Base-by-base conservation (phyloP, 2,329 filamentous ascomycete genomes). In the Aspergillus pseudoglaucus region DNA sequence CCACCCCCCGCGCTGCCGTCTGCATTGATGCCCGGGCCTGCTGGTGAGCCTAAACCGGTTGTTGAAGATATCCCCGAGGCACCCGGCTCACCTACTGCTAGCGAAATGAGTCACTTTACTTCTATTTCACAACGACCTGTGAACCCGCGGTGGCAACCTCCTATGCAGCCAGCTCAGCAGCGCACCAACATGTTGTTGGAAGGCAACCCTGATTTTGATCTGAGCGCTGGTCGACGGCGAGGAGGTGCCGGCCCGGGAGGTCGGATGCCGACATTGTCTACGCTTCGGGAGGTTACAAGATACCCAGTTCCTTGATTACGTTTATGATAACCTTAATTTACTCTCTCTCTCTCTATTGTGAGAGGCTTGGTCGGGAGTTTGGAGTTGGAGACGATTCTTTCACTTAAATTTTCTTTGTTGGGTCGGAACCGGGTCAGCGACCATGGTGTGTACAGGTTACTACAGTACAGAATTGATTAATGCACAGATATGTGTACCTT, bases 121-220 rank as follows among this genome's bases (percentile, higher is more conserved):
- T 93, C 87, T 9, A 85, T 97, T 41, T 91, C 86, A 0, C 90
- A 96, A 68, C 81, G 91, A 30, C 87, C 87, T 1, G 74, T 96
- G 47, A 96, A 96, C 65, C 91, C 90, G 6, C 83, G 84, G 51
- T 96, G 91, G 90, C 81, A 73, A 59, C 57, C 74, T 67, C 54
- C 70, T 57, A 56, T 72, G 60, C 61, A 71, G 47, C 71, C 69
- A 17, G 67, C 71, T 33, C 78, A 76, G 60, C 74, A 81, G 58
- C 79, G 80, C 51, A 82, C 85, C 56, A 88, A 94, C 56, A 77
- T 90, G 44, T 72, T 95, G 35, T 74, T 95, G 50, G 83, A 84
- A 59, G 82, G 76, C 40, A 95, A 95, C 61, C 90, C 90, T 0
- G 90, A 96, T 66, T 96, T 96, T 69, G 79, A 85, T 54, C 66